Percentiles rank a stretch among this genome's conserved stretches.
phyloP scores from a whole-genome alignment of 2,329 filamentous ascomycete species.

The Neurospora crassa region DNA sequence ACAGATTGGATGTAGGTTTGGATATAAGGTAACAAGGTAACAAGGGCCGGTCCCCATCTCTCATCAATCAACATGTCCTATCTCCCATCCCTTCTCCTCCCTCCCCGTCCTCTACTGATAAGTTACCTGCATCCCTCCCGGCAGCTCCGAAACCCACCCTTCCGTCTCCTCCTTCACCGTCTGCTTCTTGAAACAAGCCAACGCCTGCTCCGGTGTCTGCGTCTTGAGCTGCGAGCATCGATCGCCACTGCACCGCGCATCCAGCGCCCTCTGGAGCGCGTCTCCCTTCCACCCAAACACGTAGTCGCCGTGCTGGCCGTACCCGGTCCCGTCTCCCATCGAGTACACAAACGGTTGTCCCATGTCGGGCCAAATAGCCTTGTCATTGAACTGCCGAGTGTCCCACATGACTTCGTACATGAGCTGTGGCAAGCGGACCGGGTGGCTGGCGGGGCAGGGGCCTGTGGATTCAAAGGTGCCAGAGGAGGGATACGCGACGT shows the following conservation, averaged over 20 bases:
- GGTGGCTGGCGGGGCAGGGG: constrained; percentile 31
- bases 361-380: constrained; percentile 14
- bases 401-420: constrained; percentile 39
- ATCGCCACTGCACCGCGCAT: constrained; percentile 17
- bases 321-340: constrained; percentile 16
- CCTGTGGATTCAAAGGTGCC: constrained; percentile 22
- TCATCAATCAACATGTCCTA: background rate
- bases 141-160: constrained; percentile 13
- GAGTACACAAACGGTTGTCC: constrained; percentile 21
- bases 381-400: constrained; percentile 26
- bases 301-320: constrained; percentile 17
- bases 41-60: background rate
- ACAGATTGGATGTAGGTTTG: background rate
- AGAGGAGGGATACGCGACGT: constrained; percentile 35
- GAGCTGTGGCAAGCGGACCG: constrained; percentile 33
- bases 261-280: constrained; percentile 16
- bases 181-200: constrained; percentile 15
- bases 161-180: constrained; percentile 15
- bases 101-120: background rate
- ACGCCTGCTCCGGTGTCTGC: constrained; percentile 14
- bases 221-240: constrained; percentile 14
- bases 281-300: constrained; percentile 20
- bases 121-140: constrained; percentile 8
- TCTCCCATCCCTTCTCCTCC: background rate
- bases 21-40: background rate